Evolutionary conservation across 805 yeast genomes (phyloP).

Genomic region (Cephaloascus fragrans): DNA sequence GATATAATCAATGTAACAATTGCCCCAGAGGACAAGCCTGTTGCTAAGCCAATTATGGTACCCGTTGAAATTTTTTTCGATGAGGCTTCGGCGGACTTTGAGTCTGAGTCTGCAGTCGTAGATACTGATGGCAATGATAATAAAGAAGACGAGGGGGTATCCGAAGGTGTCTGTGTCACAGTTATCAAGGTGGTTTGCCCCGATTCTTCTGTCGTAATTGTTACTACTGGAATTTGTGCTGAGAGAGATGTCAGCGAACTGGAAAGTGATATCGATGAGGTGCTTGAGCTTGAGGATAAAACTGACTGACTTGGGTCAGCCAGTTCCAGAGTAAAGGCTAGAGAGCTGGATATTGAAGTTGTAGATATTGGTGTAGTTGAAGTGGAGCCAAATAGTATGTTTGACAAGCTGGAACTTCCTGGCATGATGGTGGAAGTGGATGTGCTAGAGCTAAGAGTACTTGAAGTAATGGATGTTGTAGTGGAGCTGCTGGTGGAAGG

Average conservation of each 20-base stretch:
- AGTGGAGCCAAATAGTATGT: background rate
- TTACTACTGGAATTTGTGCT: background rate
- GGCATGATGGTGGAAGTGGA: too few species aligned
- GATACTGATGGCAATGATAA: constrained; percentile 3
- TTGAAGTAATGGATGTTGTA: constrained; percentile 11
- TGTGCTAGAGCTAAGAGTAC: constrained; percentile 5
- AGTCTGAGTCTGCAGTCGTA: background rate
- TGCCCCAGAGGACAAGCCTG: background rate
- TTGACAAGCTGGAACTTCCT: too few species aligned
- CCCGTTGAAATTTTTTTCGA: background rate
- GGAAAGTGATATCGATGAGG: background rate
- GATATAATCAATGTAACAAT: too few species aligned
- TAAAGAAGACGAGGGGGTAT: background rate
- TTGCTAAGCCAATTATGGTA: background rate
- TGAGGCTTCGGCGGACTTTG: background rate
- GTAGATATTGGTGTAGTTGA: background rate
- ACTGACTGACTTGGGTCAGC: background rate
- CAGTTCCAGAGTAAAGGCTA: too few species aligned
- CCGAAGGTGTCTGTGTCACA: background rate
- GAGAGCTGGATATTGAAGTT: background rate
- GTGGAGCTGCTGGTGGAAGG: constrained; percentile 10
- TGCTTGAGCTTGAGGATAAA: background rate
- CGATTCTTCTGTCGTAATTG: background rate
- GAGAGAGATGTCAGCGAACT: background rate
- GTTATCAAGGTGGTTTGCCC: background rate